Evolutionary conservation across 139 green algal genomes (phyloP).

Genomic region (Chlorella sp.): DNA sequence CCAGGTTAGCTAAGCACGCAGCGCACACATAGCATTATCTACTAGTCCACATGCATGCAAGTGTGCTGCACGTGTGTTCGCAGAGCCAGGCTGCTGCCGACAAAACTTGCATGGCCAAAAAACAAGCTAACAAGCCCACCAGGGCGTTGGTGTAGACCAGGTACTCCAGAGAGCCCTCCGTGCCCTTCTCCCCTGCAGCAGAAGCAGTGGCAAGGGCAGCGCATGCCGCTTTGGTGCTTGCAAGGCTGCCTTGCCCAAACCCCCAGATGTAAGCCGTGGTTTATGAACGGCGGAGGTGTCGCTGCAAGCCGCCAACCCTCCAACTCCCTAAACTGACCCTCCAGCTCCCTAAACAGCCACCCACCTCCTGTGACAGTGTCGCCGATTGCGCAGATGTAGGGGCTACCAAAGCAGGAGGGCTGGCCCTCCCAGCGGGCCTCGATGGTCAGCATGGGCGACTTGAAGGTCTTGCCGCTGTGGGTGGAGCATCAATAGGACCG

Average conservation of each 20-base stretch:
- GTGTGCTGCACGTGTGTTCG: too few relatives aligned
- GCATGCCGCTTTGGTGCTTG: too few relatives aligned
- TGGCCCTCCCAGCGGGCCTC: constrained; percentile 65
- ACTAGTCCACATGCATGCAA: too few relatives aligned
- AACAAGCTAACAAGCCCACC: neutral
- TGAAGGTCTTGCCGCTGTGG: constrained; percentile 10
- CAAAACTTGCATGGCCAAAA: too few relatives aligned
- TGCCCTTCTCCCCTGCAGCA: constrained; percentile 49
- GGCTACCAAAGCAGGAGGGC: constrained; percentile 59
- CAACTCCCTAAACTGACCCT: too few relatives aligned
- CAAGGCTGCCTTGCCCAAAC: too few relatives aligned
- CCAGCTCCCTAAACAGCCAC: neutral
- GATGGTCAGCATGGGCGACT: constrained; percentile 67
- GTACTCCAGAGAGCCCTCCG: constrained; percentile 76
- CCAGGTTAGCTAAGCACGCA: neutral
- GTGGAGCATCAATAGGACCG: neutral
- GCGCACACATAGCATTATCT: neutral
- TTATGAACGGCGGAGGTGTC: too few relatives aligned
- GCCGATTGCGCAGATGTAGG: constrained; percentile 79
- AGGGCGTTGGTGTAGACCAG: constrained; percentile 81
- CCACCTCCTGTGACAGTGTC: constrained; percentile 81
- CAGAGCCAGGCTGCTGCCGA: too few relatives aligned
- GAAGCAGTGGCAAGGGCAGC: neutral
- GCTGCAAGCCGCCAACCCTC: too few relatives aligned
- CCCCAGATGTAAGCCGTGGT: too few relatives aligned